phyloP scores from a whole-genome alignment of 2,329 filamentous ascomycete genomes.

The Claviceps sp. region DNA sequence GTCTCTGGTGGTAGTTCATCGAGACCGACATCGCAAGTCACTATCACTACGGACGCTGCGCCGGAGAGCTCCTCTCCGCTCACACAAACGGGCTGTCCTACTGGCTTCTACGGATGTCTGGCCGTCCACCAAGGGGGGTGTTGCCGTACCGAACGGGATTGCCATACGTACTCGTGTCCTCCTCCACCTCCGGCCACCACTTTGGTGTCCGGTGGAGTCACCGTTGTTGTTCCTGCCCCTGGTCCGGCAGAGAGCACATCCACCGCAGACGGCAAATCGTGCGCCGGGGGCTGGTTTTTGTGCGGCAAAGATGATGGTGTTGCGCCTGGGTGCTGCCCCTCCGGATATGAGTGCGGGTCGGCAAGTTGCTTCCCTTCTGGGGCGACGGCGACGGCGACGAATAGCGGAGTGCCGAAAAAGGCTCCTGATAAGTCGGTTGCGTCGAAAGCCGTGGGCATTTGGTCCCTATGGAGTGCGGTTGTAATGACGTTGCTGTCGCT shows the following conservation, averaged over 20 bases:
- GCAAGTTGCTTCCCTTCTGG: constrained; percentile 52
- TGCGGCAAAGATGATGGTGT: constrained; percentile 41
- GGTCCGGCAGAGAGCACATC: constrained; percentile 30
- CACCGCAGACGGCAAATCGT: constrained; percentile 32
- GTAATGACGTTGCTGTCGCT: not conserved
- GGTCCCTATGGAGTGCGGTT: not conserved
- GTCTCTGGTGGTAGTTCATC: constrained; percentile 9
- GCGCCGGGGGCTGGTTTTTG: constrained; percentile 72
- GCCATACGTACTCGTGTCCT: constrained; percentile 68
- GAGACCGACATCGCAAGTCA: constrained; percentile 25
- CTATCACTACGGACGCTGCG: constrained; percentile 8
- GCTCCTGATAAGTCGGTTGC: constrained; percentile 21
- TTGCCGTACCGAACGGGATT: constrained; percentile 78
- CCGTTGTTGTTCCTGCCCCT: constrained; percentile 51
- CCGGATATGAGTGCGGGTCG: constrained; percentile 58
- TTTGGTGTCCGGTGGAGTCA: constrained; percentile 53
- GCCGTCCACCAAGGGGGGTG: constrained; percentile 74
- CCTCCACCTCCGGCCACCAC: constrained; percentile 39
- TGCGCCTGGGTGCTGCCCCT: constrained; percentile 73
- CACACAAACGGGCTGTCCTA: constrained; percentile 50
- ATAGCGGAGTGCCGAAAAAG: constrained; percentile 43
- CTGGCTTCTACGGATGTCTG: constrained; percentile 81
- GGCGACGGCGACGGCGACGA: constrained; percentile 39
- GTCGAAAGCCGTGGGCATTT: not conserved
- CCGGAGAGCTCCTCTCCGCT: constrained; percentile 23